Evolutionary conservation across 2,329 filamentous ascomycete species (phyloP).

Genomic region (Aspergillus latus): DNA sequence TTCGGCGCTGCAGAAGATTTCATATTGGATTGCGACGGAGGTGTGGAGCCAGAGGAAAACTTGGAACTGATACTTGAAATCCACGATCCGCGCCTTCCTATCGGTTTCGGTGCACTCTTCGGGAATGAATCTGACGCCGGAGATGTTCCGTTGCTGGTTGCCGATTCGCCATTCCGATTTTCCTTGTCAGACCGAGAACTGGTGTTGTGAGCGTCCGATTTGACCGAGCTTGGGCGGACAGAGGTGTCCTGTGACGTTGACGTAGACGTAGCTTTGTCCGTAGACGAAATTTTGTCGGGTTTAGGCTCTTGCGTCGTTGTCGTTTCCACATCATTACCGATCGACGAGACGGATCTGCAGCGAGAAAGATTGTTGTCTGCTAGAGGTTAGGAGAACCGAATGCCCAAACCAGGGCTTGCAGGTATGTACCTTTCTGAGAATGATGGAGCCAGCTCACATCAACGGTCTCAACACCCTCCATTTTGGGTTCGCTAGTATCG

Average conservation of each 20-base stretch:
- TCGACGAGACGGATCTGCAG: conserved; percentile 37
- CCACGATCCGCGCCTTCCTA: conserved; percentile 75
- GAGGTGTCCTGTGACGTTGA: conserved; percentile 19
- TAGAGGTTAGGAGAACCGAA: conserved; percentile 5
- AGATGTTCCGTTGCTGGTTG: conserved; percentile 21
- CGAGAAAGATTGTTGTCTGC: conserved; percentile 36
- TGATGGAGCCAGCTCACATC: conserved; percentile 93
- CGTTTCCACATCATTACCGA: conserved; percentile 24
- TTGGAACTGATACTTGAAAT: conserved; percentile 91
- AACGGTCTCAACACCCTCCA: conserved; percentile 79
- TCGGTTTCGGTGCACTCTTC: conserved; percentile 31
- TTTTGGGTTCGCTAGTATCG: conserved; percentile 39
- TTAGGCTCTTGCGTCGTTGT: conserved; percentile 18
- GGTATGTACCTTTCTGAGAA: conserved; percentile 68
- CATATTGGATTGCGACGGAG: conserved; percentile 38
- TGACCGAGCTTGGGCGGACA: conserved; percentile 13
- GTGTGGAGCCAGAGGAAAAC: conserved; percentile 64
- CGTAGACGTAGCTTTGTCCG: conserved; percentile 20
- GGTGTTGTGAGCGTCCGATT: conserved; percentile 20
- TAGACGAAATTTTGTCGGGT: conserved; percentile 26
- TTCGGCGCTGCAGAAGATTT: conserved; percentile 34
- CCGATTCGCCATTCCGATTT: conserved; percentile 20
- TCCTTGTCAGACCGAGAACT: conserved; percentile 20
- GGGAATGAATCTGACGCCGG: conserved; percentile 24
- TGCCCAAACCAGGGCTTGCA: background rate